Conservation (phyloP, 139 green algal species). For the Eudorina sp. region DNA sequence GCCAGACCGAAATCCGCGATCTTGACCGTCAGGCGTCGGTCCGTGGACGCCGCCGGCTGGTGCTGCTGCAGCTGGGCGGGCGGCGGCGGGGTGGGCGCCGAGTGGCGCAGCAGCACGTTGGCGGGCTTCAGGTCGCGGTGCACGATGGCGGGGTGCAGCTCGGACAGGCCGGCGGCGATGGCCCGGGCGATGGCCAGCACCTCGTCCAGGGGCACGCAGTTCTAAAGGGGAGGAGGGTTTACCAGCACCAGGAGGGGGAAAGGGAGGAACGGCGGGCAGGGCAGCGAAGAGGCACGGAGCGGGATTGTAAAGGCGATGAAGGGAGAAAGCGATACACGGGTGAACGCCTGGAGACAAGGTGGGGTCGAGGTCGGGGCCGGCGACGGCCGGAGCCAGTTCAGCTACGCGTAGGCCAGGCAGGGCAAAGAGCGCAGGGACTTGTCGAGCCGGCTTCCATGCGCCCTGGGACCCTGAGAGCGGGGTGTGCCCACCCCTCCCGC, state of each 20-base stretch:
- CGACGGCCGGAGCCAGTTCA: too few species aligned
- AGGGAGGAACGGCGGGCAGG: not conserved
- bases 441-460: too few species aligned
- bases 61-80: too few species aligned
- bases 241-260: too few species aligned
- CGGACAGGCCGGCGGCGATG: slow-evolving; percentile 26
- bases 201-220: slow-evolving; percentile 33
- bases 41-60: not conserved
- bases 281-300: not conserved
- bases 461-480: too few species aligned
- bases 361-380: too few species aligned
- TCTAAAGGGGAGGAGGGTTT: not conserved
- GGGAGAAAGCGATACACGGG: too few species aligned
- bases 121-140: slow-evolving; percentile 42
- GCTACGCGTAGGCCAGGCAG: too few species aligned
- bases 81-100: not conserved
- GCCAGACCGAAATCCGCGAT: slow-evolving; percentile 42
- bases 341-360: too few species aligned
- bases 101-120: slow-evolving; percentile 25
- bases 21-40: slow-evolving; percentile 24
- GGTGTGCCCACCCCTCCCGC: too few species aligned
- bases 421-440: too few species aligned
- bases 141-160: slow-evolving; percentile 36
- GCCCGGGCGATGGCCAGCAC: slow-evolving; percentile 30
- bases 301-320: too few species aligned